Evolutionary conservation across 352 stramenopile species (phyloP), one percentile per base, ranked within the genome.

Genomic region (Achlya hypogyna): DNA sequence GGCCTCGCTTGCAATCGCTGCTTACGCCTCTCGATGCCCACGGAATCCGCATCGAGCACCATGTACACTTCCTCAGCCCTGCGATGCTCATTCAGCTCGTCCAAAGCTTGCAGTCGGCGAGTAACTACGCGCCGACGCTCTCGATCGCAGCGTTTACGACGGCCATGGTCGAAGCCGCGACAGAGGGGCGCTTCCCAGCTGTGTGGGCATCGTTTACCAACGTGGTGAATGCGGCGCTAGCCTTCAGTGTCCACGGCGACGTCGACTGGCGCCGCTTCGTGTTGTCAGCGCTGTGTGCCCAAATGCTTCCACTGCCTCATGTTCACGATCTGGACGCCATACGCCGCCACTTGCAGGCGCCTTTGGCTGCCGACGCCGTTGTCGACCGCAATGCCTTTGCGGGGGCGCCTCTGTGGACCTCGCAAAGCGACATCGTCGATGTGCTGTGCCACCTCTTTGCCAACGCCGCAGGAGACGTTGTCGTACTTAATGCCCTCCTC

Each of bases 231-330:
- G 60, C 42, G n/a, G 59, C 27, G 10, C 47, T 65, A 16, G 16
- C 59, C 14, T 67, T 67, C 59, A 8, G 14, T 3, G 27, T 6
- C 4, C 4, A 14, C 5, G 10, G 59, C 3, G 28, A 2, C 0
- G 60, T 67, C 22, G 60, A 67, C 45, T 67, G 60, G 60, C 60
- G 51, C 20, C 45, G 47, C 14, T 58, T 67, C 0, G 2, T 56
- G 20, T 23, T 67, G 18, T 58, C 38, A 20, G 20, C 59, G 9
- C 20, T 58, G 4, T 10, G 16, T 5, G 60, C 29, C 8, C 60
- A 67, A 40, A 31, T 14, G n/a, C n/a, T 67, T 0, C 60, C 60
- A 12, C 29, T 38, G 31, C 60, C 60, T 27, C 8, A 38, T 5
- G 23, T 29, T 4, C 51, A 58, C 5, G 38, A 67, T 18, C 32